phyloP scores from a whole-genome alignment of 352 stramenopile species.

The Phytophthora foliorum region DNA sequence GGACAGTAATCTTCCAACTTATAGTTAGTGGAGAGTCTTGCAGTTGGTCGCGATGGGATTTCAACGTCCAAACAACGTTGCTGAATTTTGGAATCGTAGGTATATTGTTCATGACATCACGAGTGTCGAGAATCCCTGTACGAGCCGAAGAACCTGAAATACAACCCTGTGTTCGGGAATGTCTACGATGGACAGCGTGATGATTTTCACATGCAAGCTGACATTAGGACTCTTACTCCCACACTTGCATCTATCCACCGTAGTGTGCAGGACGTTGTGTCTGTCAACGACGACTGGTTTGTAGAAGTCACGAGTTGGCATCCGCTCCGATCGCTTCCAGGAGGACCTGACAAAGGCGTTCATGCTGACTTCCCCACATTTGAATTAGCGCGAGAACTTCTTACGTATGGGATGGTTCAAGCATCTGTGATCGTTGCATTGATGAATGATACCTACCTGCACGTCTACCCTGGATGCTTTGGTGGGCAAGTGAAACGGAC shows the following conservation, averaged over 20 bases:
- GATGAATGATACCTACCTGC: background rate
- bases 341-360: background rate
- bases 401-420: background rate
- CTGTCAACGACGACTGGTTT: background rate
- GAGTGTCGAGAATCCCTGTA: background rate
- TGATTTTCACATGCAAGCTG: background rate
- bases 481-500: background rate
- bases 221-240: background rate
- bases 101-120: background rate
- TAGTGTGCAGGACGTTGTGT: background rate
- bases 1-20: too few relatives aligned
- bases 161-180: background rate
- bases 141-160: background rate
- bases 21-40: too few relatives aligned
- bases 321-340: background rate
- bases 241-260: background rate
- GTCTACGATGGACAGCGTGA: background rate
- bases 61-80: background rate
- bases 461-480: slow-evolving; percentile 5
- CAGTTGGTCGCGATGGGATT: too few relatives aligned
- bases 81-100: background rate
- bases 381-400: background rate
- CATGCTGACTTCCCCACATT: slow-evolving; percentile 6
- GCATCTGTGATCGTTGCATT: slow-evolving; percentile 2
- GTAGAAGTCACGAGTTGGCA: background rate